Base-by-base conservation (phyloP, 805 yeast species). In the Candida montana region DNA sequence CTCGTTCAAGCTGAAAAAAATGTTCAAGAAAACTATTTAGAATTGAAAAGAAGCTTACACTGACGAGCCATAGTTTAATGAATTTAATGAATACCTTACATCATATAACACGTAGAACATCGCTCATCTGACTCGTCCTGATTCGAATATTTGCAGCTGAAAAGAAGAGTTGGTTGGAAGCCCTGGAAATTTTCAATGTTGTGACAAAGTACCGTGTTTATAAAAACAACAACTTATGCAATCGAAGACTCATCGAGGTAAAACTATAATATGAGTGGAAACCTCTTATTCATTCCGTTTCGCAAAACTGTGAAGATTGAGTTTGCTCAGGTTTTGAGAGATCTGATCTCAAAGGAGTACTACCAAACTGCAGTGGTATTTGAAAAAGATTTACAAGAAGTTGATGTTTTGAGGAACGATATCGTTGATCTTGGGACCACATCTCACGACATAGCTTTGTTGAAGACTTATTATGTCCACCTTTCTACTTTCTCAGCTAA, bases 201-300 rank as follows among this genome's bases (percentile, higher is more conserved):
- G n/a, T n/a, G n/a, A n/a, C n/a, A n/a, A n/a, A n/a, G n/a, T n/a
- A n/a, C n/a, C n/a, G n/a, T n/a, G n/a, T n/a, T n/a, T n/a, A n/a
- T n/a, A n/a, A n/a, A n/a, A n/a, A n/a, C n/a, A n/a, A n/a, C n/a
- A n/a, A n/a, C n/a, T n/a, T n/a, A n/a, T n/a, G n/a, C n/a, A n/a
- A n/a, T n/a, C n/a, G n/a, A n/a, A n/a, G n/a, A n/a, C n/a, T n/a
- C n/a, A 9, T 21, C 6, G 9, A 21, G 24, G 6, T 9, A 9
- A 21, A 21, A 21, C 9, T 6, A 6, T 21, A 17, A 16, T 17
- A 53, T 54, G 57, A 45, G 42, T 20, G 35, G 59, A 12, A 76
- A 77, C 45, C 57, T 79, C 31, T 55, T 79, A 15, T 65, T 64
- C 44, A 61, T 81, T 3, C 83, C 84, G 0, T 64, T 71, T 17